Conservation (phyloP, 2,329 filamentous ascomycete genomes). For the Penicillium sp. region DNA sequence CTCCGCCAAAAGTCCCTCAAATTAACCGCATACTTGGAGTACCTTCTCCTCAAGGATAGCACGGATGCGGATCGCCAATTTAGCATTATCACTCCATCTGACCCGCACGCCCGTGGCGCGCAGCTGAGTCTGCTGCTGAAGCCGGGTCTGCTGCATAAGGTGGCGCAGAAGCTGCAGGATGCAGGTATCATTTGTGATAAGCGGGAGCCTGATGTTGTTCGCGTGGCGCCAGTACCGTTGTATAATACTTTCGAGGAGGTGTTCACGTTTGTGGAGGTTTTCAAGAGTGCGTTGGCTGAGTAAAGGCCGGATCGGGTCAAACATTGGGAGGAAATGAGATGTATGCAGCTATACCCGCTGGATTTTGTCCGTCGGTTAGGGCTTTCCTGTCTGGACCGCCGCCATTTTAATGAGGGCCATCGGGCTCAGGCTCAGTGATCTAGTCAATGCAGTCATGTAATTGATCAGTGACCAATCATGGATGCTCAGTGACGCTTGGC, state of each 20-base stretch:
- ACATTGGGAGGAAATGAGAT: neutral
- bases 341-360: neutral
- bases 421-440: too few relatives aligned
- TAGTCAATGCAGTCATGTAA: too few relatives aligned
- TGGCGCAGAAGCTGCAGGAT: constrained; percentile 67
- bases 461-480: too few relatives aligned
- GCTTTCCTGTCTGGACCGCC: too few relatives aligned
- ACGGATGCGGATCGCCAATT: constrained; percentile 51
- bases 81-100: constrained; percentile 68
- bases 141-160: constrained; percentile 69
- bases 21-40: constrained; percentile 75
- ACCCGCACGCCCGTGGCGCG: constrained; percentile 69
- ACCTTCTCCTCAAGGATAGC: constrained; percentile 56
- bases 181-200: constrained; percentile 78
- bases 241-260: constrained; percentile 82
- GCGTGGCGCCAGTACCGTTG: constrained; percentile 78
- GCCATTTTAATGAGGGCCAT: too few relatives aligned
- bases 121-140: constrained; percentile 76
- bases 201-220: constrained; percentile 79
- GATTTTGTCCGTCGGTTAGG: too few relatives aligned
- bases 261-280: constrained; percentile 54
- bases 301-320: neutral
- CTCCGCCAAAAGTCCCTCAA: constrained; percentile 71
- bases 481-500: too few relatives aligned
- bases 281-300: constrained; percentile 36